Evolutionary conservation across 768 basidiomycete species (phyloP).

Genomic region (Auricularia heimuer): DNA sequence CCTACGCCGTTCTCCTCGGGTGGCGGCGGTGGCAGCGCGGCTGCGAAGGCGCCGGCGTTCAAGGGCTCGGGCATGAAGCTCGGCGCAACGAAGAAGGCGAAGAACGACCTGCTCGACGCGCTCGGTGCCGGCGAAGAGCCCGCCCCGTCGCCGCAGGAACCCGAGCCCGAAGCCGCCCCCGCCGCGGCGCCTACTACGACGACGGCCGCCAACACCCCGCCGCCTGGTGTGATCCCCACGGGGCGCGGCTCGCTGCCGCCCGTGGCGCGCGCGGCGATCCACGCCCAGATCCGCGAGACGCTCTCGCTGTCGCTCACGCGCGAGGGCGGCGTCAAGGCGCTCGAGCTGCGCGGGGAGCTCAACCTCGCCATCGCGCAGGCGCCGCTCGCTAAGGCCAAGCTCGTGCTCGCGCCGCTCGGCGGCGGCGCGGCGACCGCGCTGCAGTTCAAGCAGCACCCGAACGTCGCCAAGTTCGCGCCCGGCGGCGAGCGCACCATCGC

Average conservation of each 20-base stretch:
- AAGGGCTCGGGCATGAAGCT: slow-evolving; percentile 96
- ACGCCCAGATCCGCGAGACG: slow-evolving; percentile 76
- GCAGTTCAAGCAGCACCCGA: slow-evolving; percentile 96
- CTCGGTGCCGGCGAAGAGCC: slow-evolving; percentile 68
- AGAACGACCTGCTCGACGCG: slow-evolving; percentile 79
- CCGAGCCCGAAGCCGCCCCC: slow-evolving; percentile 1
- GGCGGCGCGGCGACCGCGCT: slow-evolving; percentile 49
- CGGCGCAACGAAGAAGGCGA: slow-evolving; percentile 83
- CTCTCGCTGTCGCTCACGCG: slow-evolving; percentile 73
- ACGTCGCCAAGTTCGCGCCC: slow-evolving; percentile 77
- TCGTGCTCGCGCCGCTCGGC: slow-evolving; percentile 49
- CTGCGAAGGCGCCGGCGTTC: slow-evolving; percentile 68
- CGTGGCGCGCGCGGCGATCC: slow-evolving; percentile 74
- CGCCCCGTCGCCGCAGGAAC: slow-evolving; percentile 28
- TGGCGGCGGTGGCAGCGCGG: slow-evolving; percentile 37
- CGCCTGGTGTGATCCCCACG: slow-evolving; percentile 5
- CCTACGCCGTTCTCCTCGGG: slow-evolving; percentile 29
- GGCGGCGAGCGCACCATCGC: slow-evolving; percentile 60
- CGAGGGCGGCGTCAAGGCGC: slow-evolving; percentile 81
- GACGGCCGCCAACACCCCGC: neutral
- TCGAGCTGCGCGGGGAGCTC: slow-evolving; percentile 93
- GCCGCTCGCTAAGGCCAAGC: slow-evolving; percentile 56
- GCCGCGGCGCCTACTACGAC: slow-evolving; percentile 4
- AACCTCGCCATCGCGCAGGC: slow-evolving; percentile 79
- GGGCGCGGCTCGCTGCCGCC: slow-evolving; percentile 57